Conservation (phyloP, 2,329 filamentous ascomycete species). For the Cladorrhinum sp. region DNA sequence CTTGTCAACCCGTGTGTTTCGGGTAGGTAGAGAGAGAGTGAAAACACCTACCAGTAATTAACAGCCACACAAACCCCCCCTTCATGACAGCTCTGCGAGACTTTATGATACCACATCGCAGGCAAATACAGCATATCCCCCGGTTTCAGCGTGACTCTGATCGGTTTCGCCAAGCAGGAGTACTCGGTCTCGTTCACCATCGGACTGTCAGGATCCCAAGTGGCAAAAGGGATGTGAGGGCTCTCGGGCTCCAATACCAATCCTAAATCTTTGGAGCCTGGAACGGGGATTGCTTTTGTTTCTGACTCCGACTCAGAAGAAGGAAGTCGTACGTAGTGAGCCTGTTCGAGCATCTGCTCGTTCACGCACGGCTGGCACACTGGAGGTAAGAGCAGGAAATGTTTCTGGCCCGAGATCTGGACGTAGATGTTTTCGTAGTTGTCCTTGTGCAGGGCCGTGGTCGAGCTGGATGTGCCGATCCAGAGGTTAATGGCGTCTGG, state of each 20-base stretch:
- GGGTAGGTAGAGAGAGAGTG: neutral
- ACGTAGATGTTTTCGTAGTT: conserved; percentile 85
- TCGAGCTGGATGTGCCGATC: conserved; percentile 70
- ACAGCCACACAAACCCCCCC: conserved; percentile 74
- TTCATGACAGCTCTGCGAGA: conserved; percentile 64
- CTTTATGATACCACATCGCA: conserved; percentile 83
- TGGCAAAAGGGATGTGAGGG: conserved; percentile 60
- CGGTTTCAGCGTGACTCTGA: conserved; percentile 65
- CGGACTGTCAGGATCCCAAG: conserved; percentile 69
- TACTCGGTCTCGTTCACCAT: conserved; percentile 50
- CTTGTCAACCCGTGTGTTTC: neutral
- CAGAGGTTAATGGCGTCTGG: conserved; percentile 81
- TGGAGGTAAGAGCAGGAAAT: conserved; percentile 73
- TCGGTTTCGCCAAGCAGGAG: conserved; percentile 56
- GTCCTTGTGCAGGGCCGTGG: conserved; percentile 75
- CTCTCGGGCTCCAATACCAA: conserved; percentile 36
- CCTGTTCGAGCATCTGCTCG: conserved; percentile 56
- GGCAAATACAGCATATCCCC: conserved; percentile 83
- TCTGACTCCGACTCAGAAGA: neutral
- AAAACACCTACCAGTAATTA: conserved; percentile 67
- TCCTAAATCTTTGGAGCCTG: conserved; percentile 13
- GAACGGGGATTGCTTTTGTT: neutral
- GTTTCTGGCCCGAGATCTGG: conserved; percentile 68
- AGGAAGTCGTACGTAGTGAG: conserved; percentile 52
- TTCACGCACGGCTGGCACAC: conserved; percentile 66